A percentile compares a stretch with the other conserved stretches of the same genome.
Conservation (phyloP, 169 alveolate genomes). For the Cryptosporidium viatorum region DNA sequence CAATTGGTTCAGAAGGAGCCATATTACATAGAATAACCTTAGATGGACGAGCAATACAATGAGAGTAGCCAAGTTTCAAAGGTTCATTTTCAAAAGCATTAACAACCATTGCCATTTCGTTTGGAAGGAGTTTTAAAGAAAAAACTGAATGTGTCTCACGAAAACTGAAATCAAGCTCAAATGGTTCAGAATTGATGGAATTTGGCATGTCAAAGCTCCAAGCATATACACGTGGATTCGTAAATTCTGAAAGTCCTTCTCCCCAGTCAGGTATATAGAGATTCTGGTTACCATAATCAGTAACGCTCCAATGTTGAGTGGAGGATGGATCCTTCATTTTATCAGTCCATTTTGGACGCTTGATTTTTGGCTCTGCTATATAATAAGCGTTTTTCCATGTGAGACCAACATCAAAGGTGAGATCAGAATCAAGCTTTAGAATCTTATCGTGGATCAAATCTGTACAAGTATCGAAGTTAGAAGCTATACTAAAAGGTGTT, state of each 20-base stretch:
- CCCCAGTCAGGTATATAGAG: slow-evolving; percentile 48
- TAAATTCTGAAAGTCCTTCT: neutral
- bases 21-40: slow-evolving; percentile 27
- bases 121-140: slow-evolving; percentile 44
- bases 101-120: slow-evolving; percentile 51
- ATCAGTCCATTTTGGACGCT: slow-evolving; percentile 37
- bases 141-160: slow-evolving; percentile 41
- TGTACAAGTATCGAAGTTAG: slow-evolving; percentile 25
- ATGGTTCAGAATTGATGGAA: slow-evolving; percentile 32
- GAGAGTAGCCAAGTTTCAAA: slow-evolving; percentile 43
- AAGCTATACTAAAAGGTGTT: slow-evolving; percentile 30
- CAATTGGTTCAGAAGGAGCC: slow-evolving; percentile 1
- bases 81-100: slow-evolving; percentile 67
- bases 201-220: slow-evolving; percentile 34
- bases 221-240: slow-evolving; percentile 44
- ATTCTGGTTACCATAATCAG: slow-evolving; percentile 42
- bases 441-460: slow-evolving; percentile 11
- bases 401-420: slow-evolving; percentile 45
- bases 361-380: slow-evolving; percentile 53
- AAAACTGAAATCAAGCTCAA: slow-evolving; percentile 42
- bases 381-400: slow-evolving; percentile 11
- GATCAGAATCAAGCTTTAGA: neutral
- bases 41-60: slow-evolving; percentile 53
- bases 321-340: neutral
- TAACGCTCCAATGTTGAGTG: neutral